phyloP scores from a whole-genome alignment of 1,284 basidiomycete species.

The Trichosporon coremiiforme region DNA sequence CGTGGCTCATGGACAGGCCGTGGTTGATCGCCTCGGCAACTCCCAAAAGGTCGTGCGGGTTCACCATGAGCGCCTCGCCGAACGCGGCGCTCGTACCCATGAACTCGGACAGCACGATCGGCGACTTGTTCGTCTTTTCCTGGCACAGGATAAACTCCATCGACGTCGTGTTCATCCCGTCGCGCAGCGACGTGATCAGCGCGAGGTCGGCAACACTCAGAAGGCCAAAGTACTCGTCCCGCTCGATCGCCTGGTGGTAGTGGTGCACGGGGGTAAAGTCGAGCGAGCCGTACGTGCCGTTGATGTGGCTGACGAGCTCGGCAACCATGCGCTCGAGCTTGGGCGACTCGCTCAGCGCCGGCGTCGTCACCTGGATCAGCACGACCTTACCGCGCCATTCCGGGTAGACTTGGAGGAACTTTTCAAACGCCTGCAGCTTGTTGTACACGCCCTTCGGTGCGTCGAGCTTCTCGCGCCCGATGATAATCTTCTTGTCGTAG shows the following conservation, averaged over 20 bases:
- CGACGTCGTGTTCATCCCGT: conserved; percentile 98
- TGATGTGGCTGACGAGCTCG: conserved; percentile 94
- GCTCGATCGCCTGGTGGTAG: conserved; percentile 96
- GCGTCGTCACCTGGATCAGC: conserved; percentile 81
- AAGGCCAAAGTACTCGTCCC: conserved; percentile 98
- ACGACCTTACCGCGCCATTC: conserved; percentile 89
- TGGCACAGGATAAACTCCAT: conserved; percentile 99
- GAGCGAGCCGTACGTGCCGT: conserved; percentile 90
- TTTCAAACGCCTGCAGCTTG: conserved; percentile 96
- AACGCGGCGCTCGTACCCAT: conserved; percentile 75
- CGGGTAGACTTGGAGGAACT: conserved; percentile 88
- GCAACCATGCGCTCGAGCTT: conserved; percentile 92
- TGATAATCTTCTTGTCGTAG: conserved; percentile 96
- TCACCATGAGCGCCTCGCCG: conserved; percentile 55
- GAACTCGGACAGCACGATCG: conserved; percentile 92
- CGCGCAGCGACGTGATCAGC: conserved; percentile 91
- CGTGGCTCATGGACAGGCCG: conserved; percentile 76
- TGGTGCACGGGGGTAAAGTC: conserved; percentile 99
- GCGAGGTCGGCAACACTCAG: conserved; percentile 91
- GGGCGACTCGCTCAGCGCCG: conserved; percentile 89
- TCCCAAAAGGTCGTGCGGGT: conserved; percentile 64
- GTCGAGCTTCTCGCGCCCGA: conserved; percentile 98
- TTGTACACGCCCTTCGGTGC: conserved; percentile 97
- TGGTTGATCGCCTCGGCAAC: conserved; percentile 93
- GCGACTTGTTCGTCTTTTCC: conserved; percentile 72